These are phyloP conservation scores for Aspergillus fructus DNA, from an alignment of 2,329 filamentous ascomycete species.

Conservation along the genomic window DNA sequence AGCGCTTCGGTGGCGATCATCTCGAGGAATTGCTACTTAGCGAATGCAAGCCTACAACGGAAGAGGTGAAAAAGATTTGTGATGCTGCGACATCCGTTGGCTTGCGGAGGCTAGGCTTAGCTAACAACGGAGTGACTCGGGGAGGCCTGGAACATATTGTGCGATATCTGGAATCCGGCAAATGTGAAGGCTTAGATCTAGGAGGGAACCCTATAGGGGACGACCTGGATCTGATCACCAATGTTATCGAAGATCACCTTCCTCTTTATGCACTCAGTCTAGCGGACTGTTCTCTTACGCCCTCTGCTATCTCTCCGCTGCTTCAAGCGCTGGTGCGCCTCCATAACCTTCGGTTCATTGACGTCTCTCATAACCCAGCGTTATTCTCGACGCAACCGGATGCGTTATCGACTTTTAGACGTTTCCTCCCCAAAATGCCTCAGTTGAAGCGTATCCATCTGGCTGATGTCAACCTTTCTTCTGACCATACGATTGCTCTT, in stretches of 20 bases:
- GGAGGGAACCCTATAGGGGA: slow-evolving; percentile 75
- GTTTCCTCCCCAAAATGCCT: slow-evolving; percentile 78
- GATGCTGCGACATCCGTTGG: slow-evolving; percentile 79
- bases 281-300: slow-evolving; percentile 78
- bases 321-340: slow-evolving; percentile 72
- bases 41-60: slow-evolving; percentile 70
- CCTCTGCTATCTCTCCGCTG: slow-evolving; percentile 69
- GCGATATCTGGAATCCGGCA: slow-evolving; percentile 70
- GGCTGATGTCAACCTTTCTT: slow-evolving; percentile 75
- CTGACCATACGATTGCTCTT: slow-evolving; percentile 86
- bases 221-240: slow-evolving; percentile 45
- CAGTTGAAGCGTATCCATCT: slow-evolving; percentile 82
- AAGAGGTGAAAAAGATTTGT: slow-evolving; percentile 73
- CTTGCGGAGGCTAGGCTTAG: slow-evolving; percentile 75
- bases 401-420: slow-evolving; percentile 71
- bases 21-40: slow-evolving; percentile 82
- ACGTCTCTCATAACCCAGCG: slow-evolving; percentile 83
- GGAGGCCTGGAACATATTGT: slow-evolving; percentile 74
- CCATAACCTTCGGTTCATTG: slow-evolving; percentile 78
- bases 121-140: slow-evolving; percentile 73
- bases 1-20: slow-evolving; percentile 71
- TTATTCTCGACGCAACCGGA: slow-evolving; percentile 75
- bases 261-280: slow-evolving; percentile 79
- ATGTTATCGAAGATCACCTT: slow-evolving; percentile 44
- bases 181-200: slow-evolving; percentile 84